phyloP scores from a whole-genome alignment of 306 rosid species.

The Spatholobus suberectus region DNA sequence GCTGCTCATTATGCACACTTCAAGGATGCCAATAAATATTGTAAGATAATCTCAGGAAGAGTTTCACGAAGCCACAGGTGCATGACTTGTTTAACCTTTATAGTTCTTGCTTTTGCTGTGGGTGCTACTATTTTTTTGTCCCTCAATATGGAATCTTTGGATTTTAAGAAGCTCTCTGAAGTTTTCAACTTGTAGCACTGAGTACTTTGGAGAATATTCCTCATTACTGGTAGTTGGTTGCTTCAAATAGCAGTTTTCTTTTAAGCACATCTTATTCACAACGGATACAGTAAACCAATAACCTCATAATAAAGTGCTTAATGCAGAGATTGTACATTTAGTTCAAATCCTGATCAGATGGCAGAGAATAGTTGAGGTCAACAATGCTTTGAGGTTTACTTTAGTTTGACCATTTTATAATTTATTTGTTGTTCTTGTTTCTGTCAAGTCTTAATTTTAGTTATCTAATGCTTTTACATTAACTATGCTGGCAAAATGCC shows the following conservation, averaged over 20 bases:
- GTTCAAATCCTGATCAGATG: conserved; percentile 44
- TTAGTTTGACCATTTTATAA: conserved; percentile 58
- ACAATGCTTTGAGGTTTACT: conserved; percentile 49
- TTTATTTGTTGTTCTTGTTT: conserved; percentile 42
- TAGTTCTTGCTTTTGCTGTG: conserved; percentile 60
- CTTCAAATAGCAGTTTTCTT: conserved; percentile 46
- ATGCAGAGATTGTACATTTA: conserved; percentile 56
- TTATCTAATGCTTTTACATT: conserved; percentile 45
- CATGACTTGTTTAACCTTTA: conserved; percentile 56
- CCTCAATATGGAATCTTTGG: conserved; percentile 63
- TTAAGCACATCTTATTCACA: conserved; percentile 18
- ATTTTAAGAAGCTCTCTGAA: conserved; percentile 65
- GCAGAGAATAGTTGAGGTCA: conserved; percentile 54
- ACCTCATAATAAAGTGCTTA: conserved; percentile 51
- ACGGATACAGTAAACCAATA: conserved; percentile 46
- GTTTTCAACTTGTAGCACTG: conserved; percentile 54
- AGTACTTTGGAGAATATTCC: conserved; percentile 47
- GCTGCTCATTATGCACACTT: conserved; percentile 48
- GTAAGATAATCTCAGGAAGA: conserved; percentile 63
- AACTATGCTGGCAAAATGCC: conserved; percentile 54
- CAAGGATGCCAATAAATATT: conserved; percentile 83
- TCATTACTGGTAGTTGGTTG: conserved; percentile 42
- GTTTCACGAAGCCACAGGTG: conserved; percentile 72
- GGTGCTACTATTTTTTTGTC: conserved; percentile 72
- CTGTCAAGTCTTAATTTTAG: conserved; percentile 33